Conservation (phyloP, 2,329 filamentous ascomycete genomes). For the Hirsutella minnesotensis region DNA sequence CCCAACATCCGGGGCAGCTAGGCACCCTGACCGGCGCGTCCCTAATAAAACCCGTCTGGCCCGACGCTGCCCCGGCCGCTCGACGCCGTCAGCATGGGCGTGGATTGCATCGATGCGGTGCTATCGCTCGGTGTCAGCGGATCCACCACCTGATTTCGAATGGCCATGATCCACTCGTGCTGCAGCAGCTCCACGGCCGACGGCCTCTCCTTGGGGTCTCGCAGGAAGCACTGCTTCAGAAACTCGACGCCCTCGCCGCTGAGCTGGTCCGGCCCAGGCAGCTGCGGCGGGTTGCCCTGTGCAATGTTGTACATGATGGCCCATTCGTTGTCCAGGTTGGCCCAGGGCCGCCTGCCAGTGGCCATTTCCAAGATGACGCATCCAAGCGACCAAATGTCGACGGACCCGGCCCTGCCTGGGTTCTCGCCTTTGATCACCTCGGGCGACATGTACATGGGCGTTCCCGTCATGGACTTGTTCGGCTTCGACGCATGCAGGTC, state of each 20-base stretch:
- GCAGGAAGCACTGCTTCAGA: slow-evolving; percentile 71
- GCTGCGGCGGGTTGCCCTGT: slow-evolving; percentile 81
- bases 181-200: slow-evolving; percentile 82
- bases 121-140: slow-evolving; percentile 50
- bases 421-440: slow-evolving; percentile 92
- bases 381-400: slow-evolving; percentile 92
- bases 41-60: slow-evolving; percentile 13
- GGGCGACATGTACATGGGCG: slow-evolving; percentile 99
- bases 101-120: slow-evolving; percentile 28
- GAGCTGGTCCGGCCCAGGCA: slow-evolving; percentile 74
- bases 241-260: slow-evolving; percentile 81
- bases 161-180: slow-evolving; percentile 77
- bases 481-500: slow-evolving; percentile 49
- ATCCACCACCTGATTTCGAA: slow-evolving; percentile 53
- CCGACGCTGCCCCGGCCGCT: slow-evolving; percentile 16
- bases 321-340: slow-evolving; percentile 95
- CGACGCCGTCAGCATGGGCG: slow-evolving; percentile 18
- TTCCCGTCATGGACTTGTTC: slow-evolving; percentile 91
- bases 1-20: too few species aligned
- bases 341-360: slow-evolving; percentile 88
- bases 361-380: slow-evolving; percentile 98
- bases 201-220: slow-evolving; percentile 67
- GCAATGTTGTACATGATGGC: slow-evolving; percentile 99
- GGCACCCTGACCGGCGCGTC: neutral
- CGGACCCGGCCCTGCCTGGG: slow-evolving; percentile 68